Percentiles rank a stretch among this genome's conserved stretches.
Conservation (phyloP, 106 monocot genomes). For the Platanthera guangdongensis region DNA sequence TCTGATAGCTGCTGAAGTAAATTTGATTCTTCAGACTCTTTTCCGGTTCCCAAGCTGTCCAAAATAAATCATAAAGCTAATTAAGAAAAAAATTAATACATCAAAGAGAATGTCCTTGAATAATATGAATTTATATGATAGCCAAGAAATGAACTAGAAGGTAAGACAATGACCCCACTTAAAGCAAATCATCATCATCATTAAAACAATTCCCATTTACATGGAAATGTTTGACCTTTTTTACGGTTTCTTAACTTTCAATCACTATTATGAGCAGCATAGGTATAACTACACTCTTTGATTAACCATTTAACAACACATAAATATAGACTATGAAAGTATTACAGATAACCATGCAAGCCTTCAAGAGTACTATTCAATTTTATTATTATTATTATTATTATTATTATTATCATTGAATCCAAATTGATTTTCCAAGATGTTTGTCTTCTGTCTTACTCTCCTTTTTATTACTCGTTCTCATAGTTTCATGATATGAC, state of each 20-base stretch:
- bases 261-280: neutral
- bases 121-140: neutral
- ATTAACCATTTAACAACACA: too few species aligned
- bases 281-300: too few species aligned
- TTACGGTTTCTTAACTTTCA: neutral
- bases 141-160: neutral
- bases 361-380: too few species aligned
- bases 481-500: too few species aligned
- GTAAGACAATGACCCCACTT: neutral
- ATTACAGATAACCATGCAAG: too few species aligned
- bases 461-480: too few species aligned
- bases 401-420: too few species aligned
- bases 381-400: too few species aligned
- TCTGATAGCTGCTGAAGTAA: constrained; percentile 88
- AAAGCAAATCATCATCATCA: neutral
- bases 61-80: neutral
- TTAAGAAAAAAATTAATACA: neutral
- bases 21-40: constrained; percentile 88
- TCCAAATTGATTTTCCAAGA: too few species aligned
- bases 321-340: too few species aligned
- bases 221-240: neutral
- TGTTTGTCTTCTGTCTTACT: too few species aligned
- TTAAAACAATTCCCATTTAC: neutral
- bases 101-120: neutral
- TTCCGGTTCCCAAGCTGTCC: constrained; percentile 92